Evolutionary conservation across 805 yeast species (phyloP).

Genomic region (Lipomyces starkeyi): DNA sequence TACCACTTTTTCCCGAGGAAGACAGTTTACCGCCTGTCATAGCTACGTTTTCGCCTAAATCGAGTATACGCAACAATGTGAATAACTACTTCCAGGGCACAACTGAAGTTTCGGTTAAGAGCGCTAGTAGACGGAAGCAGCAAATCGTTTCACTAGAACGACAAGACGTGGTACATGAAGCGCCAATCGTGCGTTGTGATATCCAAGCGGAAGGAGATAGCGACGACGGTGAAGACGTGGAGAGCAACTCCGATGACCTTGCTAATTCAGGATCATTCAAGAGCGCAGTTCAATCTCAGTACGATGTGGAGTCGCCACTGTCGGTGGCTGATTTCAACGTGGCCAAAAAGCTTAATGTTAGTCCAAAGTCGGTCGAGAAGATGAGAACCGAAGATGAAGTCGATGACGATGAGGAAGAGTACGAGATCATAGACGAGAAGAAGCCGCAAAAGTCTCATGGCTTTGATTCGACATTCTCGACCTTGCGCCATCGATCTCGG

Average conservation of each 20-base stretch:
- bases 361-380: constrained; percentile 12
- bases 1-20: constrained; percentile 36
- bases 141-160: constrained; percentile 25
- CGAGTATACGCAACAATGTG: constrained; percentile 27
- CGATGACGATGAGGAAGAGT: constrained; percentile 9
- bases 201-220: constrained; percentile 4
- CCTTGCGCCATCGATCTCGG: constrained; percentile 18
- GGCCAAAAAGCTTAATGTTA: background rate
- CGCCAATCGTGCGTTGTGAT: constrained; percentile 6
- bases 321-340: background rate
- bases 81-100: constrained; percentile 8
- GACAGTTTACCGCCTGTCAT: constrained; percentile 30
- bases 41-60: constrained; percentile 1
- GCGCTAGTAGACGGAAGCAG: constrained; percentile 16
- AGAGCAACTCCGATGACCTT: constrained; percentile 1
- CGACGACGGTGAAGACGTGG: constrained; percentile 11
- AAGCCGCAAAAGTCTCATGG: constrained; percentile 3
- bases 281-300: constrained; percentile 22
- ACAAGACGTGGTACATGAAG: constrained; percentile 19
- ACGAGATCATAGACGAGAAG: constrained; percentile 15
- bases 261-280: constrained; percentile 23
- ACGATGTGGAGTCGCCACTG: constrained; percentile 5
- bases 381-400: constrained; percentile 14
- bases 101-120: constrained; percentile 8
- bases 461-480: constrained; percentile 20